These are phyloP conservation scores for Pichia eremophila DNA, from an alignment of 805 yeast species.

Conservation along the genomic window DNA sequence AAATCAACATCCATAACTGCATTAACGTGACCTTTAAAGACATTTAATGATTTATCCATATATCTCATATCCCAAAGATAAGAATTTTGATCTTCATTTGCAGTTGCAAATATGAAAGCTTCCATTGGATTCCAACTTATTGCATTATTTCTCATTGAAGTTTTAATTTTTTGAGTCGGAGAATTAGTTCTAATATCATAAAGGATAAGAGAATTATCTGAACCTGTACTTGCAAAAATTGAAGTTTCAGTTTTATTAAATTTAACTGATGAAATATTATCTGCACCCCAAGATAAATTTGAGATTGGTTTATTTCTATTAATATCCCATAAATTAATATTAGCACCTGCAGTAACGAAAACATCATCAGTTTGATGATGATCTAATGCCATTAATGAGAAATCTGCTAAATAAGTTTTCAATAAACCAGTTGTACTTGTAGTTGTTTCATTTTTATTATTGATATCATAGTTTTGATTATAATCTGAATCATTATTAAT, in stretches of 20 bases:
- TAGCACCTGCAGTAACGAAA: constrained; percentile 90
- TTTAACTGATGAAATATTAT: constrained; percentile 70
- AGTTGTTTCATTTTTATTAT: constrained; percentile 15
- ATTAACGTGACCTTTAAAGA: constrained; percentile 90
- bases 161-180: constrained; percentile 85
- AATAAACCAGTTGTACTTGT: constrained; percentile 42
- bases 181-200: constrained; percentile 87
- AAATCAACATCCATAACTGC: constrained; percentile 93
- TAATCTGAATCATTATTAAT: constrained; percentile 36
- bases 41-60: constrained; percentile 68
- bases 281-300: constrained; percentile 93
- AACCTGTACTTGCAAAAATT: constrained; percentile 78
- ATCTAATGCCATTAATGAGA: constrained; percentile 77
- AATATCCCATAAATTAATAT: constrained; percentile 87
- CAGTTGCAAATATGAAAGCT: constrained; percentile 87
- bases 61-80: constrained; percentile 97
- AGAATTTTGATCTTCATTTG: constrained; percentile 88
- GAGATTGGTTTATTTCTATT: constrained; percentile 68
- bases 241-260: constrained; percentile 89
- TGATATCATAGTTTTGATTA: constrained; percentile 13
- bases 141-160: constrained; percentile 73
- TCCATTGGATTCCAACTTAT: constrained; percentile 98
- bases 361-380: constrained; percentile 66
- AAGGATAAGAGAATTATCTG: constrained; percentile 82
- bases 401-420: constrained; percentile 76